Evolutionary conservation across 768 basidiomycete genomes (phyloP).

Genomic region (Phylloporus rhodoxanthus): DNA sequence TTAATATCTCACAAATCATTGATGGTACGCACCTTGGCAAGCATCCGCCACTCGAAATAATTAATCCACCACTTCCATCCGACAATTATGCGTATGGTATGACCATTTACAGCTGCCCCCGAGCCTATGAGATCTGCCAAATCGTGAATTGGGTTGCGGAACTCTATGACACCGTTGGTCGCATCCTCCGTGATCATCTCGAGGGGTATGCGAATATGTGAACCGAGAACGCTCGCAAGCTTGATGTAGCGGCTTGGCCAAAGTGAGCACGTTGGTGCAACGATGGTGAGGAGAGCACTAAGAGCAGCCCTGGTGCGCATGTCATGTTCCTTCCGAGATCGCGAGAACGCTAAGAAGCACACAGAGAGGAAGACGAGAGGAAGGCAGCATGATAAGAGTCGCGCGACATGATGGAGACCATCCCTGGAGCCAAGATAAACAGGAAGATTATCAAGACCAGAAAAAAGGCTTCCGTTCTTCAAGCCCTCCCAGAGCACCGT

Average conservation of each 20-base stretch:
- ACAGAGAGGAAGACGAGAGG: conserved; percentile 5
- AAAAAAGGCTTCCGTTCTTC: not conserved
- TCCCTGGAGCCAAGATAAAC: not conserved
- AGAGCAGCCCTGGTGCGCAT: conserved; percentile 19
- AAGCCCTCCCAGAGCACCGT: conserved; percentile 3
- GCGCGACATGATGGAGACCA: not conserved
- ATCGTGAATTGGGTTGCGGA: conserved; percentile 36
- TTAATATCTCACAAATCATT: not conserved
- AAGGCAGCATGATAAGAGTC: conserved; percentile 4
- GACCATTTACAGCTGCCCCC: conserved; percentile 33
- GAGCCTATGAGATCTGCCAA: conserved; percentile 34
- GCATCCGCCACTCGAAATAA: conserved; percentile 33
- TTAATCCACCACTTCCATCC: conserved; percentile 31
- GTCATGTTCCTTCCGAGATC: conserved; percentile 7
- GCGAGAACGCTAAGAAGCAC: conserved; percentile 7
- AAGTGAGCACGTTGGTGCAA: conserved; percentile 41
- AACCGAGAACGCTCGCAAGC: conserved; percentile 23
- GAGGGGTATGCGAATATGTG: conserved; percentile 30
- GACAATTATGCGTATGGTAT: conserved; percentile 31
- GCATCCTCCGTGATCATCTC: conserved; percentile 34
- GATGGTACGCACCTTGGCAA: conserved; percentile 18
- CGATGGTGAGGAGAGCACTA: conserved; percentile 36
- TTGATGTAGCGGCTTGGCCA: conserved; percentile 38
- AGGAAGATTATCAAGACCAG: not conserved
- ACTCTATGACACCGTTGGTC: conserved; percentile 37